Conservation (phyloP, 192 early-diverging fungal species). For the Radiomyces spectabilis region DNA sequence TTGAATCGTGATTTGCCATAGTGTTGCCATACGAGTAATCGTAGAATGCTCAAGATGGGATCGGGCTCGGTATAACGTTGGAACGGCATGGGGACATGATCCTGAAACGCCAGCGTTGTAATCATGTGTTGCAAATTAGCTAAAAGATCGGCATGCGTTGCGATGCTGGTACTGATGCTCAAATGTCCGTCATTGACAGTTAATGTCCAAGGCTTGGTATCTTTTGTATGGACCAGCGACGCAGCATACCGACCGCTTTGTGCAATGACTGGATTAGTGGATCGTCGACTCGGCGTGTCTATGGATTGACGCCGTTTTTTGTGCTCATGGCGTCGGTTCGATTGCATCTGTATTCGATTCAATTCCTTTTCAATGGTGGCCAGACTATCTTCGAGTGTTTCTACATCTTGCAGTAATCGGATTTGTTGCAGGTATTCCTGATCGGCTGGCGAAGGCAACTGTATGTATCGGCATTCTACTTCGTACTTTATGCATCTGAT, state of each 20-base stretch:
- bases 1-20: slow-evolving; percentile 4
- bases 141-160: neutral
- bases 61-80: neutral
- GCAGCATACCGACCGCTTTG: neutral
- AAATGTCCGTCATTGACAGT: slow-evolving; percentile 1
- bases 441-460: too few relatives aligned
- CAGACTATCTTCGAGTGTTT: too few relatives aligned
- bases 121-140: slow-evolving; percentile 2
- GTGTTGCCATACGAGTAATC: neutral
- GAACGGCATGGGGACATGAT: neutral
- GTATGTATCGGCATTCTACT: too few relatives aligned
- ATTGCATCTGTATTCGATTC: too few relatives aligned
- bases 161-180: neutral
- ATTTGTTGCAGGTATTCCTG: too few relatives aligned
- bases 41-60: neutral
- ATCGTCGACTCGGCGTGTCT: too few relatives aligned
- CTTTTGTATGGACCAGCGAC: neutral
- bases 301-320: too few relatives aligned
- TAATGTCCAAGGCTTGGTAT: neutral
- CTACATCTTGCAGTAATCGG: too few relatives aligned
- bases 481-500: slow-evolving; percentile 1
- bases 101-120: neutral
- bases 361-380: too few relatives aligned
- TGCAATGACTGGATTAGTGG: too few relatives aligned
- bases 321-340: too few relatives aligned